A percentile compares a stretch with the other conserved stretches of the same genome.
Conservation (phyloP, 352 stramenopile species). For the Sclerospora graminicola region DNA sequence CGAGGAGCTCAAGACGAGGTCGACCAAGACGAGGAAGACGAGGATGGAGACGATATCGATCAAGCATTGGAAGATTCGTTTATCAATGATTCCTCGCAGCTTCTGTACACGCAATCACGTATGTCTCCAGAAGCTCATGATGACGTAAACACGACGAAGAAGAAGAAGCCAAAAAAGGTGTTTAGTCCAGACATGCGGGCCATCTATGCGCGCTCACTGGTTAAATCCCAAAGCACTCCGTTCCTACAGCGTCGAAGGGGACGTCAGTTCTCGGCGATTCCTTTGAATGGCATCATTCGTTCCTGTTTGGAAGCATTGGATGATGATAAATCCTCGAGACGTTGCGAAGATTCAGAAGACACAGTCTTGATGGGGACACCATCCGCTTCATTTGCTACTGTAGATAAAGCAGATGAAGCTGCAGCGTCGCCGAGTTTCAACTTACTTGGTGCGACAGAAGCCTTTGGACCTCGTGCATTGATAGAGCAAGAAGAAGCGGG, state of each 20-base stretch:
- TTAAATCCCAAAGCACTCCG: slow-evolving; percentile 43
- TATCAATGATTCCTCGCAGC: slow-evolving; percentile 75
- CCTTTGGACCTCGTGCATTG: background rate
- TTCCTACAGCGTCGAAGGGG: slow-evolving; percentile 24
- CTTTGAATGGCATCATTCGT: slow-evolving; percentile 46
- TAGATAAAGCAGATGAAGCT: slow-evolving; percentile 9
- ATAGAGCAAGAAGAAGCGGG: slow-evolving; percentile 2
- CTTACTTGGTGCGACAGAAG: slow-evolving; percentile 8
- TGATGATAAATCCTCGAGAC: background rate
- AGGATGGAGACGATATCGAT: slow-evolving; percentile 45
- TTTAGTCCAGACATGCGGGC: slow-evolving; percentile 50
- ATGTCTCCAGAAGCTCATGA: slow-evolving; percentile 15
- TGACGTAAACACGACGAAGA: slow-evolving; percentile 5
- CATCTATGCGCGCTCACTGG: slow-evolving; percentile 60
- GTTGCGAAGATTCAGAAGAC: no score
- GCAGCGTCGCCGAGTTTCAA: slow-evolving; percentile 21
- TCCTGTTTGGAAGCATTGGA: slow-evolving; percentile 48
- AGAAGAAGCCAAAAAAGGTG: slow-evolving; percentile 24
- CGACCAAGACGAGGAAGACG: slow-evolving; percentile 60
- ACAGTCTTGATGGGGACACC: background rate
- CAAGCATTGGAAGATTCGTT: slow-evolving; percentile 56
- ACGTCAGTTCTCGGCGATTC: slow-evolving; percentile 28
- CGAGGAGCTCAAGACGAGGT: slow-evolving; percentile 34
- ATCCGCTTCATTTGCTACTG: background rate
- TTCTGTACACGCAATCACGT: slow-evolving; percentile 57